Base-by-base conservation (phyloP, 1,284 basidiomycete species). In the Cystobasidiaceae sp. region DNA sequence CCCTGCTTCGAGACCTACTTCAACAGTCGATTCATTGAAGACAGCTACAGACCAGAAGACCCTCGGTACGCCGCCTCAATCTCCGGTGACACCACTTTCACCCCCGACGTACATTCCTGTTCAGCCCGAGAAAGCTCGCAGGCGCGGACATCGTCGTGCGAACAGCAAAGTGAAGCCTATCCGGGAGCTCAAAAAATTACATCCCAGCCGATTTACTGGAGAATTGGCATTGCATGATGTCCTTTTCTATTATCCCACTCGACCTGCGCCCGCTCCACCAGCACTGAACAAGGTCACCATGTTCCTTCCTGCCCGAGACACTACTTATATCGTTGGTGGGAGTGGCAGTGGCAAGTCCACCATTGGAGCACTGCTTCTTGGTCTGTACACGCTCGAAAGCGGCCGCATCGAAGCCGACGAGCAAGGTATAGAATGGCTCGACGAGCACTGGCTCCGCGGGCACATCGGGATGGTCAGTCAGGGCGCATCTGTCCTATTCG, bases 331-430 rank as follows among this genome's bases (percentile, higher is more conserved):
- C 71, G 90, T 97, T 59, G 94, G 93, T 50, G 85, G 86, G 1
- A 91, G 88, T 1, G 93, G 93, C 2, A 89, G 86, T 1, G 93
- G 93, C 41, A 97, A 98, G 79, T 89, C 86, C n/a, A 97, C 92
- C 0, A 82, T 97, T 67, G 89, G 89, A 0, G 84, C 87, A 63
- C 82, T 96, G 1, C 81, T 97, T 0, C 81, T 93, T 23, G 82
- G 88, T 8, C 80, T 94, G 76, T 97, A 97, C 79, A 69, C 72
- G 43, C 72, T 75, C 11, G 66, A 73, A 11, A 15, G 54, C 3
- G 80, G 80, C 0, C 70, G 74, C 4, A 83, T 97, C 55, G 81
- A 84, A 39, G 79, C 97, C 34, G 94, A 97, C 76, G 87, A 93
- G 70, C 87, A 90, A 71, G 85, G 87, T 48, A 77, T 93, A 27